phyloP scores from a whole-genome alignment of 768 basidiomycete species.

The Rhodotorula taiwanensis region DNA sequence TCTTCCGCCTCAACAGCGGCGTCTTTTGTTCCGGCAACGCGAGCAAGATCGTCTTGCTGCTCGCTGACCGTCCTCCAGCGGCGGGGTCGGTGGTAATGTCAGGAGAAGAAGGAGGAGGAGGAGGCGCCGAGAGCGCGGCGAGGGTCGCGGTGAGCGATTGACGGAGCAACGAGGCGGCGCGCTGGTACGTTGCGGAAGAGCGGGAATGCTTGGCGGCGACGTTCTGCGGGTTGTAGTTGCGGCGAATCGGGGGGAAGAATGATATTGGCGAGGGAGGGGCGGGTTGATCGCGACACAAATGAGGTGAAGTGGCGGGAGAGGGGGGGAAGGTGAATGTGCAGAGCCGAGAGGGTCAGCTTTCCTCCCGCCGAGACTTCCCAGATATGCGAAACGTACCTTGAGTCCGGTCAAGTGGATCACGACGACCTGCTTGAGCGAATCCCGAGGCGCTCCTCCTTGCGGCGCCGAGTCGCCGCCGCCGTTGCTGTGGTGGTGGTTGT shows the following conservation, averaged over 20 bases:
- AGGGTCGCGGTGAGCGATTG: conserved; percentile 9
- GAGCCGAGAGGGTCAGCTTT: too few relatives aligned
- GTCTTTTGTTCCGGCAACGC: conserved; percentile 12
- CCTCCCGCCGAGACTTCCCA: too few relatives aligned
- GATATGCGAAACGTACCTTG: conserved; percentile 23
- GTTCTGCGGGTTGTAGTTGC: neutral
- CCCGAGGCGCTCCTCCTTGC: neutral
- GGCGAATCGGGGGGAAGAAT: too few relatives aligned
- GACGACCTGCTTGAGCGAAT: too few relatives aligned
- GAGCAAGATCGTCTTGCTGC: conserved; percentile 10
- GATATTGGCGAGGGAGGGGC: neutral
- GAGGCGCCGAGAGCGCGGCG: conserved; percentile 7
- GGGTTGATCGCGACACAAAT: neutral
- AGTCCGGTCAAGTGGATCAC: conserved; percentile 33
- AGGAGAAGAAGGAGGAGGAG: too few relatives aligned
- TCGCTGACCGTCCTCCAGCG: too few relatives aligned
- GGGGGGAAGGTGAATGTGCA: too few relatives aligned
- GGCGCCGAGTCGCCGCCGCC: neutral
- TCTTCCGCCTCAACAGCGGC: conserved; percentile 18
- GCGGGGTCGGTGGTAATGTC: too few relatives aligned
- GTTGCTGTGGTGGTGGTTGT: too few relatives aligned
- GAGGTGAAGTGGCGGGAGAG: neutral
- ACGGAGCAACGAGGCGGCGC: conserved; percentile 5
- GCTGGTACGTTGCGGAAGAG: conserved; percentile 18
- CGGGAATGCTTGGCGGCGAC: conserved; percentile 13